These are phyloP conservation scores for Xylariales sp. DNA, from an alignment of 2,329 filamentous ascomycete genomes.

Conservation along the genomic window DNA sequence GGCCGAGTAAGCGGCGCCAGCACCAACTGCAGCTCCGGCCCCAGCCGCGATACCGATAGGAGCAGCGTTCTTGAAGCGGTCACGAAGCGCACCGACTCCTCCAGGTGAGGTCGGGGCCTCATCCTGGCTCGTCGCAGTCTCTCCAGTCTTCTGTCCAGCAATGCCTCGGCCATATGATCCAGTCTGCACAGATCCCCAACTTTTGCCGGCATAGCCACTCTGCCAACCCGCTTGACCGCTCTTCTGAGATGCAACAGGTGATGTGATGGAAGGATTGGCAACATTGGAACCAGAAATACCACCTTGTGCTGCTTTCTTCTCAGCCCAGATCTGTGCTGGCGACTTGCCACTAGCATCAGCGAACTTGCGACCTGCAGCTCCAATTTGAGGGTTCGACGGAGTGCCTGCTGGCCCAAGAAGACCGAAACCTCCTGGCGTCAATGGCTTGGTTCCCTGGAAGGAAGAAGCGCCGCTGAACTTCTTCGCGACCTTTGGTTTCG, in stretches of 20 bases:
- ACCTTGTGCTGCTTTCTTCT: constrained; percentile 85
- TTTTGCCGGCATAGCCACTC: constrained; percentile 86
- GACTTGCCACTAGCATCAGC: constrained; percentile 94
- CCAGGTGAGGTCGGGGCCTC: constrained; percentile 51
- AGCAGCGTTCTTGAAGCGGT: constrained; percentile 68
- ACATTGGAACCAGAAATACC: constrained; percentile 51
- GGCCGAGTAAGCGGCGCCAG: constrained; percentile 30
- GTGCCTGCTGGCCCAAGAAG: constrained; percentile 56
- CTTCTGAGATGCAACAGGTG: constrained; percentile 60
- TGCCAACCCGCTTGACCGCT: constrained; percentile 70
- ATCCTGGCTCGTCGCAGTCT: constrained; percentile 35
- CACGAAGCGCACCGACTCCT: constrained; percentile 69
- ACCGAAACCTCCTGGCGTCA: constrained; percentile 65
- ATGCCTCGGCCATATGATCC: constrained; percentile 63
- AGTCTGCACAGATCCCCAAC: constrained; percentile 80
- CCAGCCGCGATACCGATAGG: constrained; percentile 27
- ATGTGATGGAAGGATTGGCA: constrained; percentile 37
- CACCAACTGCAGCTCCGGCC: constrained; percentile 13
- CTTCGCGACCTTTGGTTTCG: constrained; percentile 93
- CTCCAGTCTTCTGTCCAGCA: constrained; percentile 60
- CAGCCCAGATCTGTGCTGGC: constrained; percentile 93
- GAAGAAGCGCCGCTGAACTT: constrained; percentile 69
- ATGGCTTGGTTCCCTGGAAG: constrained; percentile 87
- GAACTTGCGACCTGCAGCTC: constrained; percentile 84
- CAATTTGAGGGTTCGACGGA: constrained; percentile 49